These are phyloP conservation scores for Lophiotrema nucula DNA, from an alignment of 495 filamentous ascomycete species.

Conservation along the genomic window DNA sequence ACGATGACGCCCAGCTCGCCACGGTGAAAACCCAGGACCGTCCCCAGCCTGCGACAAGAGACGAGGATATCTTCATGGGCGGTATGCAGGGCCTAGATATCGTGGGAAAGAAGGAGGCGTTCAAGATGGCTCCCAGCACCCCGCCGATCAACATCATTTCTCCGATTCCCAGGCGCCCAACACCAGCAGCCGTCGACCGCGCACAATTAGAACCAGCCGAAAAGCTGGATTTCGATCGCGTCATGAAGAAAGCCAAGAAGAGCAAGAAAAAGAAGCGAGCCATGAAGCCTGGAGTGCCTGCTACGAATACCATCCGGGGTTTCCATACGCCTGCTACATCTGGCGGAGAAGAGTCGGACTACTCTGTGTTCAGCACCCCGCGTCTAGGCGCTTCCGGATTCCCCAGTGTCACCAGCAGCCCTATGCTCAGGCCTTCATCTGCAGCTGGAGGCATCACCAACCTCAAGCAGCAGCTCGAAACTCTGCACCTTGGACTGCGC, in stretches of 20 bases:
- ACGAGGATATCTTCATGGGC: constrained; percentile 10
- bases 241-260: constrained; percentile 40
- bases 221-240: constrained; percentile 40
- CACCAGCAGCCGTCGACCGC: constrained; percentile 4
- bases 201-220: constrained; percentile 11
- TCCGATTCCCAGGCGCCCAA: constrained; percentile 25
- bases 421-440: constrained; percentile 56
- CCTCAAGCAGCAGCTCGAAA: constrained; percentile 73
- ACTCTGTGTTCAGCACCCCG: constrained; percentile 54
- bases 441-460: constrained; percentile 71
- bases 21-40: background rate
- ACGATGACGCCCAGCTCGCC: constrained; percentile 19
- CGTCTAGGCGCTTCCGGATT: constrained; percentile 36
- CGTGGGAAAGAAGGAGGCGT: constrained; percentile 1
- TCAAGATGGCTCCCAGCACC: constrained; percentile 4
- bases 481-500: constrained; percentile 50
- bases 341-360: constrained; percentile 82
- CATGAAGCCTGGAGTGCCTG: constrained; percentile 53
- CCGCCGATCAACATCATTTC: constrained; percentile 32
- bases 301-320: constrained; percentile 71
- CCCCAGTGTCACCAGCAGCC: constrained; percentile 49
- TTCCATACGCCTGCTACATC: constrained; percentile 83
- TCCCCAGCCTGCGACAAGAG: background rate
- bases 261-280: constrained; percentile 54
- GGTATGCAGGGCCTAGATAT: constrained; percentile 22